Evolutionary conservation across 495 filamentous ascomycete species (phyloP), one percentile per base, ranked within the genome.

Genomic region (Penicillium argentinense): DNA sequence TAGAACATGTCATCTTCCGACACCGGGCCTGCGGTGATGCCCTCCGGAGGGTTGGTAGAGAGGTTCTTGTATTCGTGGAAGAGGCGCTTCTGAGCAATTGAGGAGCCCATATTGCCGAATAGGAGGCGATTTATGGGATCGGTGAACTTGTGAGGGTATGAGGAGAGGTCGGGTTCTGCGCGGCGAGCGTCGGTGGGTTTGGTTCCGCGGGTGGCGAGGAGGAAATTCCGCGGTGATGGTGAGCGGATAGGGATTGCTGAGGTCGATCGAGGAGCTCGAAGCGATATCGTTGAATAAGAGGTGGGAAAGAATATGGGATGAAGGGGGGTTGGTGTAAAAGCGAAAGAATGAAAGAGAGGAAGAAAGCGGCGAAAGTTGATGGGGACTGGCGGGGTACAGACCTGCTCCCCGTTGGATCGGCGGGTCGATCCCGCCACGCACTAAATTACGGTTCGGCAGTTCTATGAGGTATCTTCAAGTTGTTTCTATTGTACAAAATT

Each of bases 31-130:
- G 95, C 93, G 49, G 87, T 95, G 69, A 99, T 97, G 53, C 93
- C 95, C 37, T 95, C 89, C 9, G 90, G 88, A 2, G 89, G 85
- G 72, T 89, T 88, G 62, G 81, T 86, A 50, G 85, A 85, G 39
- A 92, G 85, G 45, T 78, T 84, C 53, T 86, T 85, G 86, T 99
- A 99, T 75, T 99, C 93, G 72, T 92, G 88, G 69, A 97, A 90
- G 51, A 99, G 87, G 32, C 93, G 93, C 54, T 92, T 92, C 63
- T 91, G 88, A 51, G 93, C 74, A 32, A 78, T 90, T 46, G 70
- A 64, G 26, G 69, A 67, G 16, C 51, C 60, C 60, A 63, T 63
- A 24, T 42, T 51, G 45, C 39, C 7, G 19, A 9, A 42, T 39
- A 26, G 25, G 34, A 41, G 18, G 44, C 24, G 16, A 26, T 25